Conservation (phyloP, 129 eudicot genomes). For the Lonicera japonica region DNA sequence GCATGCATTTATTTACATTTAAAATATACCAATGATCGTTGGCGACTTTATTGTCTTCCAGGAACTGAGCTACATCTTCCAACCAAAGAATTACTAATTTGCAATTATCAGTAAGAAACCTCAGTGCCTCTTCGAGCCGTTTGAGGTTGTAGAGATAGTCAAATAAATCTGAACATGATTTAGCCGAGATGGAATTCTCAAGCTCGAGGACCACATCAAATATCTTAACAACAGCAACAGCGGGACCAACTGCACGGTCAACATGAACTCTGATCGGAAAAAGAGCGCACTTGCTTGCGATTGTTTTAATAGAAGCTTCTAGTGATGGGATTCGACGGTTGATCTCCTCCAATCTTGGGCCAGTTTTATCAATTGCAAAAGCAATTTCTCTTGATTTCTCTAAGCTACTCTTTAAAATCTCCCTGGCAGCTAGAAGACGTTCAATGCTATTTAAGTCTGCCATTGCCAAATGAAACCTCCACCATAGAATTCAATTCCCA, state of each 20-base stretch:
- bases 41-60: slow-evolving; percentile 20
- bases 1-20: slow-evolving; percentile 32
- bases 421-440: slow-evolving; percentile 39
- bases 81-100: slow-evolving; percentile 57
- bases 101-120: slow-evolving; percentile 55
- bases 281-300: slow-evolving; percentile 37
- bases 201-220: slow-evolving; percentile 43
- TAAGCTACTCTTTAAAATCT: slow-evolving; percentile 45
- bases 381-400: slow-evolving; percentile 47
- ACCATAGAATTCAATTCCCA: slow-evolving; percentile 7
- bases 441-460: slow-evolving; percentile 4
- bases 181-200: slow-evolving; percentile 18
- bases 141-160: slow-evolving; percentile 33
- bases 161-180: slow-evolving; percentile 25
- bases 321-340: slow-evolving; percentile 26
- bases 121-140: slow-evolving; percentile 52
- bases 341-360: slow-evolving; percentile 33
- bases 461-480: slow-evolving; percentile 9
- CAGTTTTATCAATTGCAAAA: slow-evolving; percentile 25
- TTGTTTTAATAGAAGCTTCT: slow-evolving; percentile 19
- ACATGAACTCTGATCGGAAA: slow-evolving; percentile 27
- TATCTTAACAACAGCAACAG: slow-evolving; percentile 45
- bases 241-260: slow-evolving; percentile 51
- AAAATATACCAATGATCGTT: slow-evolving; percentile 21
- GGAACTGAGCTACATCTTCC: slow-evolving; percentile 32